These are phyloP conservation scores for Candida corydali DNA, from an alignment of 805 yeast species.

Conservation along the genomic window DNA sequence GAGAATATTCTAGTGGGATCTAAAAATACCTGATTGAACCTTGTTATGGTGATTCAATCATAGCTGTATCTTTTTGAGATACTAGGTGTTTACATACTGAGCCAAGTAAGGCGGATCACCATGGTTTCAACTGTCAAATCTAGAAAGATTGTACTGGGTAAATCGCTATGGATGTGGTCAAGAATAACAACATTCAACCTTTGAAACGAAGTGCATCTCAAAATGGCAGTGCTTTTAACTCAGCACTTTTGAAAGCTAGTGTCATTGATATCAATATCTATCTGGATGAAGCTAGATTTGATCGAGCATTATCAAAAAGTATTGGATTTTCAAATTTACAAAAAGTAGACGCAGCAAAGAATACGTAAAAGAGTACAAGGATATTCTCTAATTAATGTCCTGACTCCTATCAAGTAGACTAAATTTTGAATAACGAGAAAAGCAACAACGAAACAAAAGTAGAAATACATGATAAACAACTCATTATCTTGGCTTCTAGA, in stretches of 20 bases:
- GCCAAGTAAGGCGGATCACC: too few relatives aligned
- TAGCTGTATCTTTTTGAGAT: too few relatives aligned
- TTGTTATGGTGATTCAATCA: too few relatives aligned
- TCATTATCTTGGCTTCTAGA: constrained; percentile 56
- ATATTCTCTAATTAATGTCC: constrained; percentile 57
- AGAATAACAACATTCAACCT: too few relatives aligned
- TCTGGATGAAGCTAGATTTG: constrained; percentile 10
- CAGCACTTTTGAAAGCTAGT: constrained; percentile 2
- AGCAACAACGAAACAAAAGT: constrained; percentile 43
- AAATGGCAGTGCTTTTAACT: background rate
- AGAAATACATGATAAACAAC: constrained; percentile 48
- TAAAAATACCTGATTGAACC: too few relatives aligned
- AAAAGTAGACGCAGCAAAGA: constrained; percentile 34
- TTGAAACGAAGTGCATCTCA: background rate
- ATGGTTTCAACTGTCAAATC: too few relatives aligned
- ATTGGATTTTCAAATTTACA: constrained; percentile 35
- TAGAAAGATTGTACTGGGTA: background rate
- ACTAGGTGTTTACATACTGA: too few relatives aligned
- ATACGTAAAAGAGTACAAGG: constrained; percentile 47
- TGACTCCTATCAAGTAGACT: constrained; percentile 32
- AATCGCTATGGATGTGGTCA: background rate
- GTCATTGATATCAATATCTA: constrained; percentile 2
- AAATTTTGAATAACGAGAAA: constrained; percentile 26
- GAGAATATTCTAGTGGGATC: too few relatives aligned
- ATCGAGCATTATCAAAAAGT: constrained; percentile 3